Percentiles rank a stretch among this genome's conserved stretches.
Evolutionary conservation across 1,139 yeast species (phyloP).

Genomic region (Hemisphaericaspora xylanilytica): DNA sequence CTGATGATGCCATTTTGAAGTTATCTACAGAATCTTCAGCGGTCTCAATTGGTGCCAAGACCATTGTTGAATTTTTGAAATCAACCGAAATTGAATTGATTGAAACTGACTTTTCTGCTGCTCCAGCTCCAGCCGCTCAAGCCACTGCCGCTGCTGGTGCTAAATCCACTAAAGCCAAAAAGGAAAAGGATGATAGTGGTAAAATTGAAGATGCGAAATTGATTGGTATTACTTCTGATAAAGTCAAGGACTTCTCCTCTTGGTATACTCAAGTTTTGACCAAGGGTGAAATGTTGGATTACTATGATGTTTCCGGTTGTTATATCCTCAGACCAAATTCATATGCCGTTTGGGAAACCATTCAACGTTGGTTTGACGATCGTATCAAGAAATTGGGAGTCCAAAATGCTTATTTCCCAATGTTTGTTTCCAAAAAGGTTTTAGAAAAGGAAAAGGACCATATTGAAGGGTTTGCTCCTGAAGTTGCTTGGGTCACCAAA

Average conservation of each 20-base stretch:
- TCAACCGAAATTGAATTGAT: slow-evolving; percentile 56
- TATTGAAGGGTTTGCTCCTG: slow-evolving; percentile 99
- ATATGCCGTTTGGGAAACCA: slow-evolving; percentile 90
- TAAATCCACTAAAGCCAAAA: slow-evolving; percentile 26
- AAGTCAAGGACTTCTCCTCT: slow-evolving; percentile 85
- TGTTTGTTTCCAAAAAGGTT: slow-evolving; percentile 92
- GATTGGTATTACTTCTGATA: slow-evolving; percentile 95
- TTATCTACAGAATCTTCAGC: slow-evolving; percentile 59
- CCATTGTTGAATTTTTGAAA: slow-evolving; percentile 51
- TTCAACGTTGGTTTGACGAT: slow-evolving; percentile 82
- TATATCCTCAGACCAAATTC: slow-evolving; percentile 97
- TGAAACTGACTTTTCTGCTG: slow-evolving; percentile 58
- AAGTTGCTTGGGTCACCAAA: slow-evolving; percentile 98
- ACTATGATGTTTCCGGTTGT: slow-evolving; percentile 98
- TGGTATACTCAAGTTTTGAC: slow-evolving; percentile 97
- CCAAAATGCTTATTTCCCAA: slow-evolving; percentile 94
- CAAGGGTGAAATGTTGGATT: slow-evolving; percentile 97
- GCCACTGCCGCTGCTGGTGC: slow-evolving; percentile 27
- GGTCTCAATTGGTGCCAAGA: slow-evolving; percentile 53
- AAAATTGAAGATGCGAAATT: slow-evolving; percentile 84
- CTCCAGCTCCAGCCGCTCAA: slow-evolving; percentile 40
- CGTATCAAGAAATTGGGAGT: slow-evolving; percentile 87
- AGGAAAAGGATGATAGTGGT: slow-evolving; percentile 42
- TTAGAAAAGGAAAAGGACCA: slow-evolving; percentile 98
- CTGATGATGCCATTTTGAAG: slow-evolving; percentile 49